These are phyloP conservation scores for Phaeomoniella chlamydospora DNA, from an alignment of 2,329 filamentous ascomycete genomes.

Conservation along the genomic window DNA sequence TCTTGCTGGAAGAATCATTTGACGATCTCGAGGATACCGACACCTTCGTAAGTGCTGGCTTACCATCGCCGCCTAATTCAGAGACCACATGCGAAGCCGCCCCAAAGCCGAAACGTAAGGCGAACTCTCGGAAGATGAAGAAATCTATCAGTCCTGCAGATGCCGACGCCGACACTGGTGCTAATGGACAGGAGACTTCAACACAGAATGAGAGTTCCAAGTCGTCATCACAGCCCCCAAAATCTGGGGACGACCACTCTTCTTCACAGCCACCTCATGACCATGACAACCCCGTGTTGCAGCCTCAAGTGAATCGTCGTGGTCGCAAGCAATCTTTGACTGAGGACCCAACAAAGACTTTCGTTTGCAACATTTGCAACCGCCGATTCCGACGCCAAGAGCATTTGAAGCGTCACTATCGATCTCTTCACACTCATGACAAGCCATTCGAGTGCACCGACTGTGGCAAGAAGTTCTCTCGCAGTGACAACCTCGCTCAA, in stretches of 20 bases:
- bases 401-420: slow-evolving; percentile 96
- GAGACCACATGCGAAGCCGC: slow-evolving; percentile 26
- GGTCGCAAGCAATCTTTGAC: slow-evolving; percentile 97
- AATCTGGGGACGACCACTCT: slow-evolving; percentile 29
- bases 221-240: slow-evolving; percentile 16
- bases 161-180: slow-evolving; percentile 16
- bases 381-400: slow-evolving; percentile 96
- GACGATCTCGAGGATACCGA: slow-evolving; percentile 61
- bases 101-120: slow-evolving; percentile 35
- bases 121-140: slow-evolving; percentile 20
- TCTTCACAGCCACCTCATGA: slow-evolving; percentile 19
- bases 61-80: slow-evolving; percentile 49
- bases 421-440: slow-evolving; percentile 93
- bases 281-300: slow-evolving; percentile 14
- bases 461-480: slow-evolving; percentile 98
- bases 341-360: slow-evolving; percentile 96
- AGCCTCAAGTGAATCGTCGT: slow-evolving; percentile 56
- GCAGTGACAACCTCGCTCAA: slow-evolving; percentile 92
- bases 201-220: slow-evolving; percentile 31
- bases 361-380: slow-evolving; percentile 90
- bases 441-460: slow-evolving; percentile 97
- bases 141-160: slow-evolving; percentile 15
- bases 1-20: slow-evolving; percentile 62
- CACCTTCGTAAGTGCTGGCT: slow-evolving; percentile 42
- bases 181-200: slow-evolving; percentile 15